Percentiles rank a stretch among this genome's conserved stretches.
Conservation (phyloP, 164 flowering plant genomes). For the Stephania cephalantha region DNA sequence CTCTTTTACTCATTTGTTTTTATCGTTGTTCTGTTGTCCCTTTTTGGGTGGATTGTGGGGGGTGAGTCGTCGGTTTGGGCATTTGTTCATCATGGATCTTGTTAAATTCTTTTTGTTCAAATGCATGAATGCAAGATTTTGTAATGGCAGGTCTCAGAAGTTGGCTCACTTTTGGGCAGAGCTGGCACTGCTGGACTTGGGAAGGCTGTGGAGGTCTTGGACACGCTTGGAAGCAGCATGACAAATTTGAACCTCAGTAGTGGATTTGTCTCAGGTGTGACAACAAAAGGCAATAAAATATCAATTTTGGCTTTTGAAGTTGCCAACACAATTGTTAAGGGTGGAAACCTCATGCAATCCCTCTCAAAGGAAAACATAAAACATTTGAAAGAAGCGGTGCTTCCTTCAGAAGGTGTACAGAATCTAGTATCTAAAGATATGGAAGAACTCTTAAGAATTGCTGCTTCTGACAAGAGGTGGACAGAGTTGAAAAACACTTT, state of each 20-base stretch:
- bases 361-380: constrained; percentile 67
- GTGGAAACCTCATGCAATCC: constrained; percentile 75
- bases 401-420: constrained; percentile 83
- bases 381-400: constrained; percentile 64
- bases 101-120: neutral
- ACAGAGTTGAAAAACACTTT: neutral
- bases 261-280: constrained; percentile 68
- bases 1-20: neutral
- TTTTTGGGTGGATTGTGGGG: neutral
- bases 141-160: constrained; percentile 59
- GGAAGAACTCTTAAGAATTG: constrained; percentile 69
- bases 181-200: constrained; percentile 83
- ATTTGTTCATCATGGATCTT: neutral
- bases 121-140: neutral
- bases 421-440: constrained; percentile 60
- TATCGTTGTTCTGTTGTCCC: neutral
- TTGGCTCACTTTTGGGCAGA: constrained; percentile 67
- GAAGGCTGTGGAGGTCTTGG: constrained; percentile 88
- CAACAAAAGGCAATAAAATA: constrained; percentile 72
- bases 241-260: constrained; percentile 52
- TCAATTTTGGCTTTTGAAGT: constrained; percentile 85
- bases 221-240: constrained; percentile 93
- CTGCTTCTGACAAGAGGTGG: constrained; percentile 92
- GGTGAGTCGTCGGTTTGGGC: neutral
- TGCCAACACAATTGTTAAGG: constrained; percentile 86